Evolutionary conservation across 2,329 filamentous ascomycete genomes (phyloP).

Genomic region (Aspergillus candidus): DNA sequence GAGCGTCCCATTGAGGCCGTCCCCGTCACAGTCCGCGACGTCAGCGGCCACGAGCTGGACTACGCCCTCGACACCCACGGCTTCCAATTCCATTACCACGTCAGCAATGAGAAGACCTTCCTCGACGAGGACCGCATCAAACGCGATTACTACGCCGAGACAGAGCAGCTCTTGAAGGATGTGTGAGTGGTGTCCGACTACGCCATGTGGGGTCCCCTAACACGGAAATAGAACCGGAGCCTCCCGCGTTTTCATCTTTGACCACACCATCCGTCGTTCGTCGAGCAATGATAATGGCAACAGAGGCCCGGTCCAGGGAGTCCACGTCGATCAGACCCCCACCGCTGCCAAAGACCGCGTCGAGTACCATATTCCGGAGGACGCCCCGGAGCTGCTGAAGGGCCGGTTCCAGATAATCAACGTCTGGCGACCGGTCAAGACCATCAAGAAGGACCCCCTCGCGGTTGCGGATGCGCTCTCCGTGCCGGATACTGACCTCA

Average conservation of each 20-base stretch:
- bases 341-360: slow-evolving; percentile 40
- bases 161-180: slow-evolving; percentile 43
- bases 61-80: slow-evolving; percentile 44
- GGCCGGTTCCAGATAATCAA: slow-evolving; percentile 47
- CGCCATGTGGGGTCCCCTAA: not conserved
- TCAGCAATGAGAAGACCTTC: slow-evolving; percentile 34
- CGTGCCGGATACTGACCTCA: slow-evolving; percentile 47
- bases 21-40: slow-evolving; percentile 37
- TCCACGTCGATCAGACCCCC: slow-evolving; percentile 49
- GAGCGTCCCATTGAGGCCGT: slow-evolving; percentile 36
- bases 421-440: slow-evolving; percentile 47
- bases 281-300: slow-evolving; percentile 25
- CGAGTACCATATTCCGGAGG: slow-evolving; percentile 39
- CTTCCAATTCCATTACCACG: slow-evolving; percentile 41
- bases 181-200: slow-evolving; percentile 17
- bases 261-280: slow-evolving; percentile 45
- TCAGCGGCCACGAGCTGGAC: slow-evolving; percentile 37
- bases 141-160: slow-evolving; percentile 42
- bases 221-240: slow-evolving; percentile 34
- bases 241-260: slow-evolving; percentile 43
- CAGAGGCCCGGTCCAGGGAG: slow-evolving; percentile 45
- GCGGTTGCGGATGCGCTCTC: slow-evolving; percentile 48
- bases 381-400: slow-evolving; percentile 38
- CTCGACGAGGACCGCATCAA: slow-evolving; percentile 39
- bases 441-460: slow-evolving; percentile 50